Evolutionary conservation across 306 rosid genomes (phyloP), one percentile per base, ranked within the genome.

Genomic region (Cercis canadensis): DNA sequence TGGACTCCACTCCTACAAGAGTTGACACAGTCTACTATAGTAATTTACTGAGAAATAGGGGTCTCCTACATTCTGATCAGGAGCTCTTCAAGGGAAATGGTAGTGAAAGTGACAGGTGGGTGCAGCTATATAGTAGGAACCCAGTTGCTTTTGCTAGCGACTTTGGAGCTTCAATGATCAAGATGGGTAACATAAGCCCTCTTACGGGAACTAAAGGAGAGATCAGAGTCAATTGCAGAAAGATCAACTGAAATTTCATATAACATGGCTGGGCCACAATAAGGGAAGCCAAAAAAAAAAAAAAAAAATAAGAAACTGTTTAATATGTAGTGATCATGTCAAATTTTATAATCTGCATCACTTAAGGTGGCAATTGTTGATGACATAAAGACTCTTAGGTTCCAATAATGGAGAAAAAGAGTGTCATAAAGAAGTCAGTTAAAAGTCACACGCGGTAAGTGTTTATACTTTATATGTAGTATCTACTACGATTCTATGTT

Each of bases 31-130:
- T 45, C 0, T 84, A 81, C 19, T 84, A 77, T 15, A 29, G 37
- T 0, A 33, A 68, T 44, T 79, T 84, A 69, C 6, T 74, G 6
- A 6, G 7, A 13, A 57, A 65, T 6, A 78, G 33, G 72, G 88
- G 86, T 66, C 67, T 84, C 0, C 70, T 84, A 0, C 83, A 81
- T 47, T 84, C 88, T 2, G 86, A 84, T 73, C 81, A 79, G 50
- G 65, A 81, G 57, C 84, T 87, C 11, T 83, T 63, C 59, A 57
- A 60, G 17, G 84, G 78, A 9, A 45, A 78, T 62, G 68, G 82
- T 5, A 62, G 74, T 34, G 62, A 37, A 16, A 77, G 85, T 67
- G 85, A 67, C 24, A 21, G 6, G 5, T 52, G 76, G 65, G 85
- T 81, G 55, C 9, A 37, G 58, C 65, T 33, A 0, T 77, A 81